Base-by-base conservation (phyloP, 108 stramenopile genomes). In the Cyclostephanos tholiformis region DNA sequence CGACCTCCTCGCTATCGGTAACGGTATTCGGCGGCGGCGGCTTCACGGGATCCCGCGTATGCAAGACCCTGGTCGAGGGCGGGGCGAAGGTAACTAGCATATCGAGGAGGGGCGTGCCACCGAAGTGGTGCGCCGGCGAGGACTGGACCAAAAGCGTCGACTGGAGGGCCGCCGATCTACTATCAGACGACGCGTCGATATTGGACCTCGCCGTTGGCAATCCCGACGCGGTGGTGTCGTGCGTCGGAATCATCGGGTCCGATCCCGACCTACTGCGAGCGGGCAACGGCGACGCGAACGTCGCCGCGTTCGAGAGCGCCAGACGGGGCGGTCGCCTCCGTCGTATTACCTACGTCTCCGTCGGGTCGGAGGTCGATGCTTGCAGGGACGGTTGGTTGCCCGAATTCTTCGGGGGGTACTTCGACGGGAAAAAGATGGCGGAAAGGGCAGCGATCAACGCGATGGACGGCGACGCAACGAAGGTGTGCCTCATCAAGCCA, bases 1-100 rank as follows among this genome's bases (percentile, higher is more conserved):
- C 49, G 29, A 30, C 22, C 27, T 74, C 36, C 41, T 67, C 73
- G 4, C 50, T 70, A 38, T 48, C 61, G 16, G 78, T 85, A 0
- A 75, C 78, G 11, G 91, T 91, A 4, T 76, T 91, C 38, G 91
- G 91, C 12, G 91, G 91, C 9, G 80, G 76, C 13, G 91, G 91
- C 19, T 89, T 91, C 48, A 71, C 84, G 0, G 91, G 91, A 26
- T 85, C 84, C 17, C 81, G 84, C 13, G 87, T 91, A 2, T 82
- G 84, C 22, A 72, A 85, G 64, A 39, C 74, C 22, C 78, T 91
- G 11, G 53, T 82, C 25, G 72, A 67, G 3, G 46, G 71, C 51
- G 87, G 87, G 14, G 71, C 82, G 5, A 51, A 51, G 4, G 86
- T 86, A 13, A 73, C 77, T 0, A 78, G 76, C 67, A 63, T 82